Base-by-base conservation (phyloP, 2,329 filamentous ascomycete genomes). In the Fusarium illudens region DNA sequence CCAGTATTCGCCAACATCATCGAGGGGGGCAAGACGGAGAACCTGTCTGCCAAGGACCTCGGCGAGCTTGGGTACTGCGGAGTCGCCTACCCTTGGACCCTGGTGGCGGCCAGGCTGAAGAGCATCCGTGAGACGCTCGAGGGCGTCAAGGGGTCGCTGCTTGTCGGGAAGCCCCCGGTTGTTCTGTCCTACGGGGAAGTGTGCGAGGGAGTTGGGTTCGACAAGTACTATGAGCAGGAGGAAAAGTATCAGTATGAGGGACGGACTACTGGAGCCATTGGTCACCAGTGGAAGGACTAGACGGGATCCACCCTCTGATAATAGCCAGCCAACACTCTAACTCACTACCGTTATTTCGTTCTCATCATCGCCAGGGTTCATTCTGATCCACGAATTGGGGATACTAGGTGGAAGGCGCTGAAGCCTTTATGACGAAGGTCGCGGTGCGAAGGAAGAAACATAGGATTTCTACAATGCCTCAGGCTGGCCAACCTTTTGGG, bases 131-230 rank as follows among this genome's bases (percentile, higher is more conserved):
- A 80, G 53, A 73, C 77, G 1, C 64, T 81, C 6, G 78, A 79
- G 58, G 74, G 65, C 1, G 46, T 84, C 32, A 84, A 84, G 70
- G 73, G 72, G 20, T 80, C 77, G n/a, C 75, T 84, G 68, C 77
- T 75, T 1, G 73, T 77, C 6, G 82, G 81, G 0, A 74, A 75
- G 3, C 82, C 82, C 2, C 79, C 81, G 1, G 79, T 77, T 65
- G 80, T 84, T 39, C 62, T 84, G 27, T 77, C 77, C 0, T 83
- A 82, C 56, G 71, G 71, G 0, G 80, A 84, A 48, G 81, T 84
- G 0, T 83, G 80, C 34, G 78, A 81, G 11, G 80, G 80, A 0
- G 81, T 84, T 19, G 82, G 82, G 0, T 84, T 84, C 55, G 79
- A 79, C 46, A 78, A 81, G 29, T 82, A 82, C 58, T 82, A 60